Conservation (phyloP, 2,329 filamentous ascomycete genomes). For the Diatrype stigma region DNA sequence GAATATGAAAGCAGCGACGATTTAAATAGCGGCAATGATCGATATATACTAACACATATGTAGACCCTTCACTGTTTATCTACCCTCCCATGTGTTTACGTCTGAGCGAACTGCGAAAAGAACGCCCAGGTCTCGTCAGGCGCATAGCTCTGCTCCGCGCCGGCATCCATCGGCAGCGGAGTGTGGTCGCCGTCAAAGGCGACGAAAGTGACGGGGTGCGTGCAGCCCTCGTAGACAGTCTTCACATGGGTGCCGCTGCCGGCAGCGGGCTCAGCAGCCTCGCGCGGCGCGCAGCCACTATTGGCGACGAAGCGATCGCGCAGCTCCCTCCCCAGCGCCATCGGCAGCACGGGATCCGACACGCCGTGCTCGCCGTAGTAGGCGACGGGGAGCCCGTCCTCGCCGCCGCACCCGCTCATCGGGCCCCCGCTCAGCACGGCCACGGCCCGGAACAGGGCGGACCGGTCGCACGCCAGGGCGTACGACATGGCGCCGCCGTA, state of each 20-base stretch:
- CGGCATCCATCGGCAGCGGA: slow-evolving; percentile 17
- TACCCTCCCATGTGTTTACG: neutral
- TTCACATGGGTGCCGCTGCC: slow-evolving; percentile 14
- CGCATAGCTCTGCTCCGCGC: slow-evolving; percentile 10
- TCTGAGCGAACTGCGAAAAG: slow-evolving; percentile 19
- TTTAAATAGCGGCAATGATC: no score
- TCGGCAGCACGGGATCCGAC: slow-evolving; percentile 30
- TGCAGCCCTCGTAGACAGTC: slow-evolving; percentile 24
- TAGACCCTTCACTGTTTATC: no score
- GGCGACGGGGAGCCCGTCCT: slow-evolving; percentile 27
- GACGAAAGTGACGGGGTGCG: slow-evolving; percentile 30
- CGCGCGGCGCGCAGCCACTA: slow-evolving; percentile 28
- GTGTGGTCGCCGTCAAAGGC: slow-evolving; percentile 28
- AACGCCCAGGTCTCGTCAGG: slow-evolving; percentile 28
- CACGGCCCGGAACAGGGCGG: slow-evolving; percentile 27
- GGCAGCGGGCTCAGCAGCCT: slow-evolving; percentile 15
- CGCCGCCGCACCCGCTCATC: slow-evolving; percentile 27
- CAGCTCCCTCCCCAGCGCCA: slow-evolving; percentile 27
- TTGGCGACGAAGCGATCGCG: slow-evolving; percentile 33
- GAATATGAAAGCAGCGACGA: no score
- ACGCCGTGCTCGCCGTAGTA: slow-evolving; percentile 30
- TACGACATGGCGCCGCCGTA: slow-evolving; percentile 35
- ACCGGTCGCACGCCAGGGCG: slow-evolving; percentile 31
- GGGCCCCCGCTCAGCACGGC: slow-evolving; percentile 26
- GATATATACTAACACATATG: no score